phyloP scores from a whole-genome alignment of 1,139 yeast genomes.

The Saccharomycopsis hybrid region DNA sequence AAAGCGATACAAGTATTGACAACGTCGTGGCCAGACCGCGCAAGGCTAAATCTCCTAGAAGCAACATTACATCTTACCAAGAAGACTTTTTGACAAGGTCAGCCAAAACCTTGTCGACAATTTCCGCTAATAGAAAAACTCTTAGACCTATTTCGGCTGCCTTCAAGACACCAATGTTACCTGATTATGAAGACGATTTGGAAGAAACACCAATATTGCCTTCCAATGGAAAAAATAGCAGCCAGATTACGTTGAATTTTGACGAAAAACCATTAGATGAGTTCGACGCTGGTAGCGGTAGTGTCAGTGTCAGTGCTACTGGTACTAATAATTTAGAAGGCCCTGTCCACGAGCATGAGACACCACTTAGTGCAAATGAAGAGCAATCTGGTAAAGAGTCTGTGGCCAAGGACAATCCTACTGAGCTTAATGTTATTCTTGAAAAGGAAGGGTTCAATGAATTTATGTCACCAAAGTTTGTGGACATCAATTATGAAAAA shows the following conservation, averaged over 20 bases:
- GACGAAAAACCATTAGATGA: conserved; percentile 5
- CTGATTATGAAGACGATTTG: conserved; percentile 19
- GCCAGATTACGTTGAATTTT: conserved; percentile 18
- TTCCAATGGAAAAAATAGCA: conserved; percentile 14
- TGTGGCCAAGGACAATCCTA: conserved; percentile 7
- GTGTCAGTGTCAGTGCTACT: too few species aligned
- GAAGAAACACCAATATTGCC: conserved; percentile 18
- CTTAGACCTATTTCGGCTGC: conserved; percentile 19
- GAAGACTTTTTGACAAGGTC: conserved; percentile 18
- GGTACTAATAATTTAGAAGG: too few species aligned
- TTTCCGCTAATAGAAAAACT: conserved; percentile 12
- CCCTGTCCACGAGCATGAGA: background rate
- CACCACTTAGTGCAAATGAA: background rate
- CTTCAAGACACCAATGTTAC: conserved; percentile 18
- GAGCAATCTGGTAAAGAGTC: background rate
- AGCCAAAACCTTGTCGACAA: conserved; percentile 18
- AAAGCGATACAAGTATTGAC: too few species aligned
- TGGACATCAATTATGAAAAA: conserved; percentile 17
- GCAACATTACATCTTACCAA: conserved; percentile 9
- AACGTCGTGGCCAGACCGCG: background rate
- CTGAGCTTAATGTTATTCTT: conserved; percentile 9
- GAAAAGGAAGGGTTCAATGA: conserved; percentile 12
- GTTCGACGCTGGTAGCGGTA: background rate
- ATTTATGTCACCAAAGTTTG: conserved; percentile 9
- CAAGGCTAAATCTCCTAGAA: conserved; percentile 8